These are phyloP conservation scores for Boletus mariae DNA, from an alignment of 1,284 basidiomycete species.

Conservation along the genomic window DNA sequence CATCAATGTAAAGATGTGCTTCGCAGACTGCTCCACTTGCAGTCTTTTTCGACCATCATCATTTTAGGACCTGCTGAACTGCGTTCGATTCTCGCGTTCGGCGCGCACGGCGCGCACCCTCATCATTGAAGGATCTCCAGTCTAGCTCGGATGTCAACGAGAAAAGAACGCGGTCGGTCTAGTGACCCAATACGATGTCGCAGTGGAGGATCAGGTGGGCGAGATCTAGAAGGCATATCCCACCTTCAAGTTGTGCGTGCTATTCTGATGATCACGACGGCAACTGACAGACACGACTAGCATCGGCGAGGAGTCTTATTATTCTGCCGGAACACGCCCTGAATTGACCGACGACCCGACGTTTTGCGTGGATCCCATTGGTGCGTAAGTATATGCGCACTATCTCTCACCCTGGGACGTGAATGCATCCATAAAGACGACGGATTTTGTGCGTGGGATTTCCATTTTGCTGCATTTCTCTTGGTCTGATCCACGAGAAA, in stretches of 20 bases:
- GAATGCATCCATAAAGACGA: constrained; percentile 52
- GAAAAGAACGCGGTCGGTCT: constrained; percentile 91
- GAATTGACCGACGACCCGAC: constrained; percentile 84
- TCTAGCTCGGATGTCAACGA: constrained; percentile 59
- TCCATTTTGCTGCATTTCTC: constrained; percentile 86
- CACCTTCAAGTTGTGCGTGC: constrained; percentile 76
- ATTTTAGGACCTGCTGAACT: constrained; percentile 36
- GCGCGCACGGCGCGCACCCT: constrained; percentile 69
- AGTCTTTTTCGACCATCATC: constrained; percentile 12
- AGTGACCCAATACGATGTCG: constrained; percentile 96
- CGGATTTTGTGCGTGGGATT: constrained; percentile 92
- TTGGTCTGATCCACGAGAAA: constrained; percentile 83
- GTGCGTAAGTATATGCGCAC: constrained; percentile 32
- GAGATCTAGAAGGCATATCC: constrained; percentile 73
- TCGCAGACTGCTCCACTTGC: too few relatives aligned
- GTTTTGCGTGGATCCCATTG: constrained; percentile 89
- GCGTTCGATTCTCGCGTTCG: constrained; percentile 67
- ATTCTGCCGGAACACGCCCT: constrained; percentile 60
- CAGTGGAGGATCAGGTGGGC: constrained; percentile 82
- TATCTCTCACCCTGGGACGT: neutral
- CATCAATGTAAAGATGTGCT: too few relatives aligned
- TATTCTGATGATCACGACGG: constrained; percentile 1
- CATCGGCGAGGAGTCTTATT: constrained; percentile 89
- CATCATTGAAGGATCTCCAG: constrained; percentile 70
- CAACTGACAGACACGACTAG: constrained; percentile 38